Base-by-base conservation (phyloP, 345 rosid species). In the Aquilaria malaccensis region DNA sequence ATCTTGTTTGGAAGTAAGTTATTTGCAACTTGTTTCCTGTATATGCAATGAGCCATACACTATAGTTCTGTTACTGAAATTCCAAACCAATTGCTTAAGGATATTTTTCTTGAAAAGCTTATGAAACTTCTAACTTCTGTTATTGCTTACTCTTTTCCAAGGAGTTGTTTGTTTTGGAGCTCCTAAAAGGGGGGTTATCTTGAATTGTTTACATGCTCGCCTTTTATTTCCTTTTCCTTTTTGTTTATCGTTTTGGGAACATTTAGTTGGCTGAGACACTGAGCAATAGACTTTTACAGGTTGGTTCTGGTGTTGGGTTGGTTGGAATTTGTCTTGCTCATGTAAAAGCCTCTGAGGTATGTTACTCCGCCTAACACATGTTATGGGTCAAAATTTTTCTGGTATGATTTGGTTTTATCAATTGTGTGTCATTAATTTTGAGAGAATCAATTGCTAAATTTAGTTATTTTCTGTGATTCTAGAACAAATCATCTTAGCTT, bases 241-340 rank as follows among this genome's bases (percentile, higher is more conserved):
- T 12, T 43, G 13, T 70, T 56, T 9, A 37, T 37, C 7, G 7
- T 37, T 37, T 37, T 37, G 43, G 43, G 43, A 37, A 9, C 43
- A 37, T 9, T 37, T 37, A 37, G 69, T 60, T 30, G 41, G 32
- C 4, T 37, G 43, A 37, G 43, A 37, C 43, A 37, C 43, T 37
- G 43, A 9, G 4, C 4, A 3, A 37, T 37, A 37, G 7, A 37
- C 43, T 37, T 37, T 5, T 37, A 53, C 79, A 93, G 98, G 84
- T 93, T 65, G 98, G 98, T 71, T 87, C 91, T 13, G 97, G 98
- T 64, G 96, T 83, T 76, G 97, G 96, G 48, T 61, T 87, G 78
- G 84, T 85, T 56, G 96, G 97, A 68, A 70, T 89, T 63, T 87
- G 94, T 56, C 97, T 93, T 48, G 80, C 91, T 45, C 89, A 83